Base-by-base conservation (phyloP, 2,329 filamentous ascomycete genomes). In the Sporothrix curviconia region DNA sequence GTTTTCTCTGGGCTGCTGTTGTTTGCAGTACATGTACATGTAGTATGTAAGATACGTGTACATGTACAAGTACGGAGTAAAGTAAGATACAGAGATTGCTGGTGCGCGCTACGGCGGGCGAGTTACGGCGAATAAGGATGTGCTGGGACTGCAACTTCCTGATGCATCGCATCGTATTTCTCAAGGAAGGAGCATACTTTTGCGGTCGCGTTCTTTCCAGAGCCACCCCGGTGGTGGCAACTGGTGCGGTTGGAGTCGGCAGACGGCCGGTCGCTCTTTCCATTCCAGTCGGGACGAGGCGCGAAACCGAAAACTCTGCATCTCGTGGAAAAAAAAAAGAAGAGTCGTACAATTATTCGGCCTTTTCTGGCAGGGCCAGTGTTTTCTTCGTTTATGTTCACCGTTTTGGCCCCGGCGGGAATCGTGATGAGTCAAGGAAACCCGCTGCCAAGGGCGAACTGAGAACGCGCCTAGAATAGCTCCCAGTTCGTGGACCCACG, bases 301-400 rank as follows among this genome's bases (percentile, higher is more conserved):
- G n/a, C n/a, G n/a, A n/a, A n/a, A n/a, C n/a, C 47, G 53, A 55
- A 55, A 55, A 55, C 9, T 55, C 53, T 55, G 53, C 53, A 32
- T 30, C 15, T 30, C n/a, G 36, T n/a, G n/a, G n/a, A n/a, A n/a
- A n/a, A n/a, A 30, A 22, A 24, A 24, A 9, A 9, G 6, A 15
- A 32, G 37, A 30, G 22, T 34, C 50, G 50, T 53, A 25, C 50
- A 53, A 53, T 42, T 42, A 25, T 42, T 53, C 50, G 50, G 50
- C 37, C 37, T 40, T 53, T 49, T 30, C 32, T 40, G n/a, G n/a
- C n/a, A n/a, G n/a, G n/a, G n/a, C n/a, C n/a, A n/a, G n/a, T 15
- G 34, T 4, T 24, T 25, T 25, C 19, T 15, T 39, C 9, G 28
- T 40, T 4, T 51, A 24, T 32, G 5, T 34, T 39, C n/a, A 14